Base-by-base conservation (phyloP, 257 asterid species). In the Nyctanthes arbortristis region DNA sequence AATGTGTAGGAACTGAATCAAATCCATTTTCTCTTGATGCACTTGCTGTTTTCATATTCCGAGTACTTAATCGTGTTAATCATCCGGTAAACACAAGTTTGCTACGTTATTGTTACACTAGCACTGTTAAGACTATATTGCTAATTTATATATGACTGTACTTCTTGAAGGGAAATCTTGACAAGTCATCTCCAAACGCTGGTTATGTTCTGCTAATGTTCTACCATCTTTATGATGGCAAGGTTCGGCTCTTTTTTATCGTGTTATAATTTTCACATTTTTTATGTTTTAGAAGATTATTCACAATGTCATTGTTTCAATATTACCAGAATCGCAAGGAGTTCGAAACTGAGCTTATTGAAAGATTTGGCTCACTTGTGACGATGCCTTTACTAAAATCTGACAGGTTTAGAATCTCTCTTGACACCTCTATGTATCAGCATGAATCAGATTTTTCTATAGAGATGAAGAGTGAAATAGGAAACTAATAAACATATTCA, bases 11-110 rank as follows among this genome's bases (percentile, higher is more conserved):
- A 72, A 91, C 96, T 18, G 96, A 86, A 67, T 79, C 85, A 72
- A 93, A 93, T 81, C 96, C 99, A 34, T 91, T 87, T 78, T 85
- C 96, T 30, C 87, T 93, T 61, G 96, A 91, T 55, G 96, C 97
- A 62, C 91, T 93, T 65, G 95, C 96, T 73, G 96, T 93, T 72
- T 93, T 93, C 82, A 82, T 86, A 59, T 82, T 73, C 77, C 80
- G 99, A 73, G 99, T 93, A 66, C 89, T 93, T 74, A 85, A 80
- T 6, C 96, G 99, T 40, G 84, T 70, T 76, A 89, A 93, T 78
- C 99, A 93, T 81, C 99, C 99, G 79, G 99, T 93, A 88, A 73
- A 67, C 36, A 64, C 27, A 47, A 63, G 70, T 57, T 55, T 67
- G 7, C 65, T 76, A 22, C 43, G 74, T 69, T 61, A 36, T 35